Conservation (phyloP, 306 rosid genomes). For the Ammopiptanthus mongolicus region DNA sequence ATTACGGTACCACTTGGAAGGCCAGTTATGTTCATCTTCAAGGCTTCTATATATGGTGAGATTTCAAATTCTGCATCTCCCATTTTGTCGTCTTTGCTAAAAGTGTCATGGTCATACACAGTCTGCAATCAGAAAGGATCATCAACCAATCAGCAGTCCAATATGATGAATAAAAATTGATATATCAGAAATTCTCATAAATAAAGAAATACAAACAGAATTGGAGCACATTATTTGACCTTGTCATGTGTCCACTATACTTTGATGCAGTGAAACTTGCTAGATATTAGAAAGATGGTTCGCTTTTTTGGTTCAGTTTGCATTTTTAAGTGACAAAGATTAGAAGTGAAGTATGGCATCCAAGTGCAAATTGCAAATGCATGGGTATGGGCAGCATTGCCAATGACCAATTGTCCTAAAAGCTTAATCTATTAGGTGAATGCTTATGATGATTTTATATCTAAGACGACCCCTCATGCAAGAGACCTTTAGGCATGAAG, state of each 20-base stretch:
- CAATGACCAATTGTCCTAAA: neutral
- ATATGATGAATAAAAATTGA: neutral
- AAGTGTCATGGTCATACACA: conserved; percentile 88
- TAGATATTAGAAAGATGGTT: neutral
- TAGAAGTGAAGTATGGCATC: neutral
- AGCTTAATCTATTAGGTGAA: too few species aligned
- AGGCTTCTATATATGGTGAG: conserved; percentile 50
- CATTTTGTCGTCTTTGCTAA: conserved; percentile 91
- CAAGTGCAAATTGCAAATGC: neutral
- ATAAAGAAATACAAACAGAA: neutral
- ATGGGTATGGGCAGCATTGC: neutral
- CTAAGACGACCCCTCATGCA: neutral
- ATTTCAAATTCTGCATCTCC: conserved; percentile 77
- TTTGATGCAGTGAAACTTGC: neutral
- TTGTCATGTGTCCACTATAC: neutral
- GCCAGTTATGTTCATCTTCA: conserved; percentile 47
- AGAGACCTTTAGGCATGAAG: neutral
- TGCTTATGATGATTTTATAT: too few species aligned
- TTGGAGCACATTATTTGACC: neutral
- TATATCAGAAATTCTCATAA: neutral
- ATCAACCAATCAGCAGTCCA: neutral
- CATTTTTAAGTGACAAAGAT: neutral
- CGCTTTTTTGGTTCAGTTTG: neutral
- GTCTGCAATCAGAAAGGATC: conserved; percentile 45
- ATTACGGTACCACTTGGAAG: conserved; percentile 58